Percentiles rank a stretch among this genome's conserved stretches.
Evolutionary conservation across 75 land plant genomes (phyloP).

Genomic region (Azolla pinnata): DNA sequence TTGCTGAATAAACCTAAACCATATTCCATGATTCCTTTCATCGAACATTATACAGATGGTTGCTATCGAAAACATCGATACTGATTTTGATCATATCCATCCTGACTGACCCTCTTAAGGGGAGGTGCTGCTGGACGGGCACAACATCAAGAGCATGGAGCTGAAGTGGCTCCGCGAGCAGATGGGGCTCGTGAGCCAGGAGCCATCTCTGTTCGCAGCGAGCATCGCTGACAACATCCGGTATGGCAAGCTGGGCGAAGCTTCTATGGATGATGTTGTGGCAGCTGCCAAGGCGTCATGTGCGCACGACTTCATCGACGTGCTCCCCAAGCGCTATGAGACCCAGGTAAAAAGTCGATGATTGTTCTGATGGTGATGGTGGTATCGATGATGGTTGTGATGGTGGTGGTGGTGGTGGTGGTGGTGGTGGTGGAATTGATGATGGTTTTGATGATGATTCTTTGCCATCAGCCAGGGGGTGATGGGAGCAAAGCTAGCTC

Average conservation of each 20-base stretch:
- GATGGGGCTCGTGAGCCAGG: slow-evolving; percentile 53
- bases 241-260: slow-evolving; percentile 34
- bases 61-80: background rate
- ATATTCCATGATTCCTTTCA: too few relatives aligned
- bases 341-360: slow-evolving; percentile 36
- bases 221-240: slow-evolving; percentile 47
- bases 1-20: too few relatives aligned
- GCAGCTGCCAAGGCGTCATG: slow-evolving; percentile 45
- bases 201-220: slow-evolving; percentile 53
- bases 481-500: too few relatives aligned
- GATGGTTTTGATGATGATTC: too few relatives aligned
- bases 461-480: too few relatives aligned
- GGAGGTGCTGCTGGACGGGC: slow-evolving; percentile 45
- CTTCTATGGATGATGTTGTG: slow-evolving; percentile 26
- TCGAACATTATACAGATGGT: too few relatives aligned
- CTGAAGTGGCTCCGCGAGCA: slow-evolving; percentile 44
- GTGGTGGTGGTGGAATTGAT: background rate
- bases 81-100: background rate
- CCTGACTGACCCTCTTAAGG: slow-evolving; percentile 15
- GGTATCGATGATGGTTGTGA: too few relatives aligned
- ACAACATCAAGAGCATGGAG: slow-evolving; percentile 37
- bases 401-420: too few relatives aligned
- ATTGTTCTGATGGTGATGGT: too few relatives aligned
- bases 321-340: slow-evolving; percentile 35
- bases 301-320: slow-evolving; percentile 48